phyloP scores from a whole-genome alignment of 768 basidiomycete genomes.

The Tulasnella sp. region DNA sequence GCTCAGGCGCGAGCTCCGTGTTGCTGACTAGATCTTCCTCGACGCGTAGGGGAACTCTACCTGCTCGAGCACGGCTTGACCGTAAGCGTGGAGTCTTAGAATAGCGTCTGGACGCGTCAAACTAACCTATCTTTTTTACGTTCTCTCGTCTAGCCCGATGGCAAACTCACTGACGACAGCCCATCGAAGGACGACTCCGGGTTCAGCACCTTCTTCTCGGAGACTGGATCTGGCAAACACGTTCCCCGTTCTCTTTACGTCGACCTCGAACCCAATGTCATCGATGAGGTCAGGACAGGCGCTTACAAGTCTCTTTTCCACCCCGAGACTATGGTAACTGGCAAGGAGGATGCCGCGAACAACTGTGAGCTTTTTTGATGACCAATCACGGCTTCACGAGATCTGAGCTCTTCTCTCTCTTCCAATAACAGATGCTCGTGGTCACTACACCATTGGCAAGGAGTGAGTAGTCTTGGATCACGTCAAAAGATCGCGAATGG shows the following conservation, averaged over 20 bases:
- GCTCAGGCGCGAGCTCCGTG: background rate
- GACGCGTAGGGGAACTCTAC: slow-evolving; percentile 84
- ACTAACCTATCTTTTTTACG: slow-evolving; percentile 22
- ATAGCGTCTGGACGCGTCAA: slow-evolving; percentile 29
- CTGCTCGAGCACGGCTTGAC: slow-evolving; percentile 97
- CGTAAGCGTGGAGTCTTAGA: slow-evolving; percentile 44
- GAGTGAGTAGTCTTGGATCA: slow-evolving; percentile 42
- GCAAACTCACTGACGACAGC: slow-evolving; percentile 77
- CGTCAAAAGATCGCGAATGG: slow-evolving; percentile 5
- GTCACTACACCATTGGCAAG: slow-evolving; percentile 98
- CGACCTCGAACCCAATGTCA: slow-evolving; percentile 94
- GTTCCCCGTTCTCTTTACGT: slow-evolving; percentile 97
- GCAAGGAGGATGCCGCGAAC: slow-evolving; percentile 99
- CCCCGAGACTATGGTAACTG: slow-evolving; percentile 96
- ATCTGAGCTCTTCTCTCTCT: slow-evolving; percentile 20
- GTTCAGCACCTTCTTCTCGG: slow-evolving; percentile 99
- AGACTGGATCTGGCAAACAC: slow-evolving; percentile 95
- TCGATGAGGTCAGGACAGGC: slow-evolving; percentile 95
- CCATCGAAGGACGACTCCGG: slow-evolving; percentile 77
- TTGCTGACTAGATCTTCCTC: slow-evolving; percentile 24
- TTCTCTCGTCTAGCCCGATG: slow-evolving; percentile 72
- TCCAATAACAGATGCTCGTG: slow-evolving; percentile 74
- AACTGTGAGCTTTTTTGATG: slow-evolving; percentile 66
- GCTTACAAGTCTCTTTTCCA: slow-evolving; percentile 97
- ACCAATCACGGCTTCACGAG: slow-evolving; percentile 18